Conservation (phyloP, 805 yeast genomes). For the Candida palmyrensis region DNA sequence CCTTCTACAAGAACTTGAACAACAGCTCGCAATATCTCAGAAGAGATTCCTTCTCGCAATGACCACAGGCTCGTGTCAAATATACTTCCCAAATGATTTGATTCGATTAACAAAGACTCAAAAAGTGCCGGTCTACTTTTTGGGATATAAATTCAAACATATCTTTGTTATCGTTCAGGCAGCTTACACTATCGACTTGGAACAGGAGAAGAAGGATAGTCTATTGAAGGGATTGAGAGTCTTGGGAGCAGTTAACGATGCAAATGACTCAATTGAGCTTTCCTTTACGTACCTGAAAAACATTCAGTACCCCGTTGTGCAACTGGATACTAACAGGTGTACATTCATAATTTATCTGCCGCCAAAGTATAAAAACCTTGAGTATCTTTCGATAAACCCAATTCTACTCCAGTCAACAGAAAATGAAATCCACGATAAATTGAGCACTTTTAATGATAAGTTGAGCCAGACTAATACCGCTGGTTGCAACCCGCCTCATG, state of each 20-base stretch:
- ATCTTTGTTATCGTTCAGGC: slow-evolving; percentile 18
- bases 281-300: too few relatives aligned
- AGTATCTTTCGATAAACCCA: slow-evolving; percentile 72
- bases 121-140: neutral
- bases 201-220: too few relatives aligned
- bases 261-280: too few relatives aligned
- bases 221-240: slow-evolving; percentile 11
- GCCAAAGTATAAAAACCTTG: slow-evolving; percentile 67
- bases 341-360: slow-evolving; percentile 50
- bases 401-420: slow-evolving; percentile 55
- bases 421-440: neutral
- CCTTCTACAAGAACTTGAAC: slow-evolving; percentile 23
- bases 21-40: slow-evolving; percentile 39
- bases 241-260: slow-evolving; percentile 14
- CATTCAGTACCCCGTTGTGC: too few relatives aligned
- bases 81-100: slow-evolving; percentile 33
- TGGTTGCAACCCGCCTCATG: too few relatives aligned
- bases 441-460: slow-evolving; percentile 7
- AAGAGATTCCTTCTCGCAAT: slow-evolving; percentile 35
- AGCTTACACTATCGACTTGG: neutral
- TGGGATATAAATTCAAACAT: slow-evolving; percentile 21
- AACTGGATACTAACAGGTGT: neutral
- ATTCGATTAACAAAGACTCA: slow-evolving; percentile 4
- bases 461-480: slow-evolving; percentile 16
- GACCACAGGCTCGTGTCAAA: slow-evolving; percentile 13